phyloP scores from a whole-genome alignment of 225 moss, liverwort and hornwort species.

The Neckera pumila region DNA sequence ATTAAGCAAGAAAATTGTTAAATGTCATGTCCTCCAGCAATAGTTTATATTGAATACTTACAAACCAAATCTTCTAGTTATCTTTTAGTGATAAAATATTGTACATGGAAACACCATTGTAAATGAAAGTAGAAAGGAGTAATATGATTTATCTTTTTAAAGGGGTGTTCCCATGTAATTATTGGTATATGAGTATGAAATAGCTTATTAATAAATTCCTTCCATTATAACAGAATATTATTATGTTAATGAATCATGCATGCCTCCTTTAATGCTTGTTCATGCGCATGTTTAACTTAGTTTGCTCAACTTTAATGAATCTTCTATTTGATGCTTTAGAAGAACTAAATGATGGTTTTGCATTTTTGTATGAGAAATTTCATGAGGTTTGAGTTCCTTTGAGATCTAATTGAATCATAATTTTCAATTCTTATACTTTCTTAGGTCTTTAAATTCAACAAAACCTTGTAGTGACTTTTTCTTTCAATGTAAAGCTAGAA shows the following conservation, averaged over 20 bases:
- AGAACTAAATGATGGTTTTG: not conserved
- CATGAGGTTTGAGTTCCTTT: not conserved
- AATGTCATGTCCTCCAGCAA: rapidly evolving
- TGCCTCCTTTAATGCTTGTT: rapidly evolving
- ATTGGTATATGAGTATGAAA: not conserved
- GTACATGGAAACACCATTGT: too few species aligned
- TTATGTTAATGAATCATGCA: not conserved
- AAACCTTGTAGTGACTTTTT: not conserved
- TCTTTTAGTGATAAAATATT: not conserved
- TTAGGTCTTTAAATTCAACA: not conserved
- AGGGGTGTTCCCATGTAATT: not conserved
- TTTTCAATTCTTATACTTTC: rapidly evolving
- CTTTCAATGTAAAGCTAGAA: not conserved
- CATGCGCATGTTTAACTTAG: not conserved
- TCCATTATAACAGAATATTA: not conserved
- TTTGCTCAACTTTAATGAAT: not conserved
- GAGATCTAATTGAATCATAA: rapidly evolving
- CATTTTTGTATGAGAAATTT: not conserved
- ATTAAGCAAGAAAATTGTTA: rapidly evolving
- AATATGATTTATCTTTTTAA: not conserved
- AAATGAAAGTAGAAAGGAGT: not conserved
- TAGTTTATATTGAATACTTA: rapidly evolving
- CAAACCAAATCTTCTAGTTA: rapidly evolving
- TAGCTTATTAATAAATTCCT: not conserved
- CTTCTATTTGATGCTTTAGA: not conserved